phyloP scores from a whole-genome alignment of 345 rosid species.

The Corchorus capsularis region DNA sequence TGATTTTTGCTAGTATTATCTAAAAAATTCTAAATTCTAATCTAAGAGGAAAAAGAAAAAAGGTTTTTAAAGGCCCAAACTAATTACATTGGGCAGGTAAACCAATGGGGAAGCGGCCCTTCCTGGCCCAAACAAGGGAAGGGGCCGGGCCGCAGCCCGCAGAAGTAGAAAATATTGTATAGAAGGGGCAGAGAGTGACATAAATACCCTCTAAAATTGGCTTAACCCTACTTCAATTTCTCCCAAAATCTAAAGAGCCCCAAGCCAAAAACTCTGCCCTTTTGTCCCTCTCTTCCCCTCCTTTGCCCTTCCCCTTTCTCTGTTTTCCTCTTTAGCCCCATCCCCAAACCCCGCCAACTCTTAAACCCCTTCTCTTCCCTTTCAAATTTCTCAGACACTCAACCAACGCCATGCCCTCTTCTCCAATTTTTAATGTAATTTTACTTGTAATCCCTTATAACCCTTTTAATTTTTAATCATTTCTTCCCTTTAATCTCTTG shows the following conservation, averaged over 20 bases:
- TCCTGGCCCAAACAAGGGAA: too few species aligned
- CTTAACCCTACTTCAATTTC: not conserved
- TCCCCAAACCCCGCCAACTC: not conserved
- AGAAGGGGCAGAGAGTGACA: not conserved
- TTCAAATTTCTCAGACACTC: not conserved
- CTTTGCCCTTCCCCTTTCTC: conserved; percentile 14
- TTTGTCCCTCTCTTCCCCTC: conserved; percentile 15
- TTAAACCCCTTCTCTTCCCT: not conserved
- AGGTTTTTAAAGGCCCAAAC: too few species aligned
- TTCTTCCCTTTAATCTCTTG: too few species aligned
- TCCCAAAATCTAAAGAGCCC: not conserved
- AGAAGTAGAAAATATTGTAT: too few species aligned
- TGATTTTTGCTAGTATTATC: too few species aligned
- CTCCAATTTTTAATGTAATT: not conserved
- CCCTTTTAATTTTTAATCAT: not conserved
- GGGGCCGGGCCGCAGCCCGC: too few species aligned
- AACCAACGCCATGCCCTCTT: not conserved
- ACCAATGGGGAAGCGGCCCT: too few species aligned
- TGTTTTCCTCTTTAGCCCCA: conserved; percentile 9
- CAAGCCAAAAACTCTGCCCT: not conserved
- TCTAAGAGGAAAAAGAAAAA: too few species aligned
- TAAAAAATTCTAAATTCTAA: too few species aligned
- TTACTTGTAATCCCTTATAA: not conserved
- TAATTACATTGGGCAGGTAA: too few species aligned
- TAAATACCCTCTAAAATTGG: conserved; percentile 23